Conservation (phyloP, 345 rosid genomes). For the Ailanthus altissimus region DNA sequence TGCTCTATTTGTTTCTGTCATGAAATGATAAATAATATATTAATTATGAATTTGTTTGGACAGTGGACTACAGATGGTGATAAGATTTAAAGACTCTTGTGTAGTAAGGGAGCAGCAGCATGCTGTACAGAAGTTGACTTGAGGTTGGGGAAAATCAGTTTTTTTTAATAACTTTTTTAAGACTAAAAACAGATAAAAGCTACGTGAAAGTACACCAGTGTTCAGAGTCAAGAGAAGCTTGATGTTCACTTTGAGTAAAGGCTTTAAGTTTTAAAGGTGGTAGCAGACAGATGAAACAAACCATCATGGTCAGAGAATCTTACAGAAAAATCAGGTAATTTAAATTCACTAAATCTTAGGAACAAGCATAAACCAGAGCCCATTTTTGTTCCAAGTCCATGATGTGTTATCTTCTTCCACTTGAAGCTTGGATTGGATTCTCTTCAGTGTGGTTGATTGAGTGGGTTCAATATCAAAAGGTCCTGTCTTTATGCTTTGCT, state of each 20-base stretch:
- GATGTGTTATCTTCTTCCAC: background rate
- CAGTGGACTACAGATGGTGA: background rate
- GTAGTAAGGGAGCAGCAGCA: no score
- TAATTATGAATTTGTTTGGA: background rate
- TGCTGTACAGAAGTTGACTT: background rate
- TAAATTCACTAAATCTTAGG: background rate
- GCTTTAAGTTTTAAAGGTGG: background rate
- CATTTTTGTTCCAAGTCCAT: background rate
- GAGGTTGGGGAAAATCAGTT: no score
- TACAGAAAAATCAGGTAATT: background rate
- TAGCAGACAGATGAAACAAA: background rate
- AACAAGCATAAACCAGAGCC: background rate
- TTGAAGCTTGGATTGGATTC: constrained; percentile 12
- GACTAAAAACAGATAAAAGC: background rate
- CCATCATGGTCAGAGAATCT: background rate
- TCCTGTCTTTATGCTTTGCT: constrained; percentile 19
- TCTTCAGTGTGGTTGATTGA: background rate
- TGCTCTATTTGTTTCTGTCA: no score
- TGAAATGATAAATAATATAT: no score
- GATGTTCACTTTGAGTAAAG: background rate
- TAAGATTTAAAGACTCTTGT: no score
- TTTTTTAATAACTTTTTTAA: background rate
- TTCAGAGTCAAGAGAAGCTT: background rate
- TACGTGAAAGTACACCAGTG: no score
- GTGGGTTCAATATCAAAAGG: constrained; percentile 11